These are phyloP conservation scores for Phanerodontia chrysosporium DNA, from an alignment of 768 basidiomycete genomes.

Conservation along the genomic window DNA sequence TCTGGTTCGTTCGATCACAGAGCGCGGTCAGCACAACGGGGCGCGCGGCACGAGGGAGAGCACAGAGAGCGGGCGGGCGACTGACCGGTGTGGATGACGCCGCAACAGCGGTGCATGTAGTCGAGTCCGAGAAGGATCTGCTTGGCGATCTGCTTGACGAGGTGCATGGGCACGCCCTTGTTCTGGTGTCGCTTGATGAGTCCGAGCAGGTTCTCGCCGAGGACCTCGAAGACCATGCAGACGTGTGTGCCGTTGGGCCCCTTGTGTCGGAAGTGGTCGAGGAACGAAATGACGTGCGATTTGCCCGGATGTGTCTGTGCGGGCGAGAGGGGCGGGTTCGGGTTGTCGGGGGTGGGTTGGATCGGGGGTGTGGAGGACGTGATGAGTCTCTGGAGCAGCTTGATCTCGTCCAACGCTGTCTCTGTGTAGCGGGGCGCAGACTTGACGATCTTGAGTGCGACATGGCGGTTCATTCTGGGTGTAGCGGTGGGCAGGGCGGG, in stretches of 20 bases:
- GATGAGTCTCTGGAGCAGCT: constrained; percentile 92
- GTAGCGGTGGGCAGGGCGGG: background rate
- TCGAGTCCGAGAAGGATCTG: constrained; percentile 93
- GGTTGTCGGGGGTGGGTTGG: constrained; percentile 42
- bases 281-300: constrained; percentile 93
- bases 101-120: constrained; percentile 97
- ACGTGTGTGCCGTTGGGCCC: constrained; percentile 97
- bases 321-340: constrained; percentile 48
- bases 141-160: constrained; percentile 95
- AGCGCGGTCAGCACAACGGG: background rate
- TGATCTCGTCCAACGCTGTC: constrained; percentile 98
- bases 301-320: constrained; percentile 80
- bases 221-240: constrained; percentile 99
- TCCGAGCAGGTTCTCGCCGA: constrained; percentile 93
- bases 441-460: constrained; percentile 98
- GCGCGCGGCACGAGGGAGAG: no score
- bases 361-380: constrained; percentile 65
- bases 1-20: constrained; percentile 41
- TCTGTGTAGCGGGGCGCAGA: constrained; percentile 96
- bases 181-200: constrained; percentile 98
- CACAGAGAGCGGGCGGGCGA: background rate
- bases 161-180: constrained; percentile 89
- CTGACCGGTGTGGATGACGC: constrained; percentile 89
- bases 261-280: constrained; percentile 95
- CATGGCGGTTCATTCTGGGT: constrained; percentile 86